Conservation (phyloP, 1,284 basidiomycete genomes). For the Cryptococcus jaspeensis region DNA sequence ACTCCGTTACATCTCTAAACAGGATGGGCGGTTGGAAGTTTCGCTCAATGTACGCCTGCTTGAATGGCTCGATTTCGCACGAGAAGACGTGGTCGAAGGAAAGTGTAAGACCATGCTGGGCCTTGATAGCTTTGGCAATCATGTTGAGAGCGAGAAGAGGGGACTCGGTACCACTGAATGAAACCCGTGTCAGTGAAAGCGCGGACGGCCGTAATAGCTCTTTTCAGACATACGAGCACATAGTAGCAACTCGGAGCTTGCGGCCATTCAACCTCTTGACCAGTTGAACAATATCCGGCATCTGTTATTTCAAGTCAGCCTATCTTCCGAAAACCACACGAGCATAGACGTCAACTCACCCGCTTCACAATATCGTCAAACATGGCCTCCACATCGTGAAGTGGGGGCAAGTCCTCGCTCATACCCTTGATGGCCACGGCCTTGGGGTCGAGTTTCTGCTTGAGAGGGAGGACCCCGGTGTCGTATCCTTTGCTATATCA, state of each 20-base stretch:
- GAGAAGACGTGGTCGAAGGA: conserved; percentile 91
- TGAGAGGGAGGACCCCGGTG: conserved; percentile 32
- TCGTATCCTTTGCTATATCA: conserved; percentile 23
- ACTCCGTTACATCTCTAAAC: conserved; percentile 91
- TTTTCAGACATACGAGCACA: conserved; percentile 62
- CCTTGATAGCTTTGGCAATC: conserved; percentile 69
- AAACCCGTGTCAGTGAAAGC: not conserved
- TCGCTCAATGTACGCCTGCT: conserved; percentile 95
- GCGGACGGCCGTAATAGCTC: not conserved
- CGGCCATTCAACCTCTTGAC: conserved; percentile 72
- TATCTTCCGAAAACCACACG: not conserved
- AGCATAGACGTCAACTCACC: conserved; percentile 11
- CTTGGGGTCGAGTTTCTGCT: conserved; percentile 20
- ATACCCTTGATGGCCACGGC: conserved; percentile 29
- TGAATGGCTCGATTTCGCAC: conserved; percentile 97
- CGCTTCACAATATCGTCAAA: conserved; percentile 68
- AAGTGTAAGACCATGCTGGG: conserved; percentile 66
- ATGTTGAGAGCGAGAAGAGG: conserved; percentile 85
- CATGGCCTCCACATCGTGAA: conserved; percentile 76
- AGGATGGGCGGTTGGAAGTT: conserved; percentile 80
- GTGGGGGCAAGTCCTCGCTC: conserved; percentile 63
- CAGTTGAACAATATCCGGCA: conserved; percentile 53
- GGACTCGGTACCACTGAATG: conserved; percentile 80
- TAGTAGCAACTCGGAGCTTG: conserved; percentile 88
- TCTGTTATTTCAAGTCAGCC: conserved; percentile 8